These are phyloP conservation scores for Metarhizium sp. DNA, from an alignment of 2,329 filamentous ascomycete genomes.

Conservation along the genomic window DNA sequence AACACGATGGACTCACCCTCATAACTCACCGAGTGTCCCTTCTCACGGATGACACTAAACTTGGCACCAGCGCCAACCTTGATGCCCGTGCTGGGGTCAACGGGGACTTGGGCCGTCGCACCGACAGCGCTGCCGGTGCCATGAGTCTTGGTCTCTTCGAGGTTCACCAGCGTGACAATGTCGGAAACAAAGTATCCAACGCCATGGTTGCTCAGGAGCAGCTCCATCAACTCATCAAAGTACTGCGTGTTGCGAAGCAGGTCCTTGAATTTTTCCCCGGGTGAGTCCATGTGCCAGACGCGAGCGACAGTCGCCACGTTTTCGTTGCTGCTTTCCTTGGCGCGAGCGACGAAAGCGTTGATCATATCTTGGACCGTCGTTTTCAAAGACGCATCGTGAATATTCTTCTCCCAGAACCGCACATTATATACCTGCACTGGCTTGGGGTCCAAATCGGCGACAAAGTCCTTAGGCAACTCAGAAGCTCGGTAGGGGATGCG, in stretches of 20 bases:
- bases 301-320: slow-evolving; percentile 17
- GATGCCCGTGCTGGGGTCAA: slow-evolving; percentile 13
- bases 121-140: slow-evolving; percentile 8
- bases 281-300: slow-evolving; percentile 21
- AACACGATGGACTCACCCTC: slow-evolving; percentile 20
- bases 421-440: slow-evolving; percentile 18
- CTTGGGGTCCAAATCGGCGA: slow-evolving; percentile 16
- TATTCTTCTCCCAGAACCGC: slow-evolving; percentile 17
- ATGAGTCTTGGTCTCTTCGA: slow-evolving; percentile 11
- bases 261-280: slow-evolving; percentile 19
- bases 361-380: slow-evolving; percentile 17
- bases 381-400: slow-evolving; percentile 15
- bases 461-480: slow-evolving; percentile 14
- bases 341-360: slow-evolving; percentile 16
- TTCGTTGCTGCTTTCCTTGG: slow-evolving; percentile 11
- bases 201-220: slow-evolving; percentile 14
- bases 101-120: slow-evolving; percentile 10
- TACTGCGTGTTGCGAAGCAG: slow-evolving; percentile 16
- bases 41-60: slow-evolving; percentile 13
- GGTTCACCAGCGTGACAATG: slow-evolving; percentile 17
- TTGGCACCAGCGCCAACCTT: slow-evolving; percentile 11
- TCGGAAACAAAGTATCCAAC: slow-evolving; percentile 19
- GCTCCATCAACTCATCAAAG: slow-evolving; percentile 18
- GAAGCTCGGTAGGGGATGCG: slow-evolving; percentile 15
- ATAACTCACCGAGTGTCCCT: slow-evolving; percentile 13